Conservation (phyloP, 352 stramenopile genomes). For the Pythium myriotylum region DNA sequence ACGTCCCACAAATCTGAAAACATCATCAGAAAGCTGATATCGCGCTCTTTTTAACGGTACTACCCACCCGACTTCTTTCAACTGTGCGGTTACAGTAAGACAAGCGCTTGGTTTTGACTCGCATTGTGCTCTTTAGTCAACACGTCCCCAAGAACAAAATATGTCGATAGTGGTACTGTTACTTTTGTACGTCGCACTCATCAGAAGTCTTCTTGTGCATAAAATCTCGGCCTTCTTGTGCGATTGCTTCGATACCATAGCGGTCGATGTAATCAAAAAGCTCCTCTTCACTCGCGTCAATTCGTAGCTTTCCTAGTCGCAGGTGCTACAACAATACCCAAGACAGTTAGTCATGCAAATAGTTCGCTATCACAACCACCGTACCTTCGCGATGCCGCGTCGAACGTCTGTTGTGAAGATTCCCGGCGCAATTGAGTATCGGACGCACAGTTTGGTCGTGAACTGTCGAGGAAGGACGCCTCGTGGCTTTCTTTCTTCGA, state of each 20-base stretch:
- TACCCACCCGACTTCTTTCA: too few species aligned
- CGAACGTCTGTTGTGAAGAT: constrained; percentile 77
- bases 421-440: constrained; percentile 64
- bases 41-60: too few species aligned
- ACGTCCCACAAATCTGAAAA: too few species aligned
- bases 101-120: too few species aligned
- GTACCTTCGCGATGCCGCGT: constrained; percentile 61
- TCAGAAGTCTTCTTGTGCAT: too few species aligned
- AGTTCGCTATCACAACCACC: constrained; percentile 3
- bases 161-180: too few species aligned
- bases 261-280: constrained; percentile 64
- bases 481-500: constrained; percentile 43
- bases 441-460: constrained; percentile 77
- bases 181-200: too few species aligned
- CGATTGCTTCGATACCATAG: constrained; percentile 52
- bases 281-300: constrained; percentile 55
- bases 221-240: constrained; percentile 61
- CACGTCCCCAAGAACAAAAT: too few species aligned
- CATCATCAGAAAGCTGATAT: too few species aligned
- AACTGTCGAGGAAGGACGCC: constrained; percentile 73
- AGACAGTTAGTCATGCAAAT: neutral
- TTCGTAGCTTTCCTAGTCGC: constrained; percentile 53
- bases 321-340: constrained; percentile 48
- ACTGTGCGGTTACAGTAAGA: too few species aligned
- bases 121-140: too few species aligned